Base-by-base conservation (phyloP, 139 green algal species). In the Gonium pectorale region DNA sequence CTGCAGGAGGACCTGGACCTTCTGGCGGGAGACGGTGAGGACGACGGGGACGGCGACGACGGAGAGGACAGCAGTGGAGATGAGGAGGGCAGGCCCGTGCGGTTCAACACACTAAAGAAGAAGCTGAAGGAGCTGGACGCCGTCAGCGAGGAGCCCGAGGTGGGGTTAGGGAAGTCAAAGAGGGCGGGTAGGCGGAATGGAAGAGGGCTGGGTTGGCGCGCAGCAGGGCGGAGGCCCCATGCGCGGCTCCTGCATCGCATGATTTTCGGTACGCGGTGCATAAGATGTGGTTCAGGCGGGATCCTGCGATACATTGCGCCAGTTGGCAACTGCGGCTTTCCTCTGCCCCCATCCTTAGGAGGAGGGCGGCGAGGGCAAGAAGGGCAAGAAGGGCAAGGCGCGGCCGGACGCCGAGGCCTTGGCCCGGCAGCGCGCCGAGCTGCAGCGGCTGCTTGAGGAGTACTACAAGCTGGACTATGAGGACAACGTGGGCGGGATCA, bases 391-490 rank as follows among this genome's bases (percentile, higher is more conserved):
- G 22, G 35, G 37, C 54, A 43, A 43, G 54, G 29, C 11, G 1
- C 29, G 29, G 5, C 29, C 33, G 15, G 60, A 73, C 44, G 13
- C 66, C 13, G 56, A 66, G 38, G 37, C 44, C 33, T 29, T 27
- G 31, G 85, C 86, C 7, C 43, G 37, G 24, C 64, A 84, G 79
- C 88, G 90, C 17, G 79, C 83, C 17, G 87, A 92, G 71, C 46
- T 94, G 70, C 83, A 91, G 64, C 91, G 92, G 43, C 71, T 96
- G 81, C 75, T 99, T 70, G 93, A 97, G 80, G 95, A 99, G 83
- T 99, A 99, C 86, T 96, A 98, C 90, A 92, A 93, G 82, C 91
- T 99, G 51, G 95, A 99, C 83, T 97, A 96, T 63, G 97, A 99
- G 88, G 96, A 97, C 78, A 78, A 92, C 46, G 90, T 98, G 15